A percentile compares a stretch with the other conserved stretches of the same genome.
These are phyloP conservation scores for Anaeramoeba ignava DNA, from an alignment of 78 protist species.

Conservation along the genomic window DNA sequence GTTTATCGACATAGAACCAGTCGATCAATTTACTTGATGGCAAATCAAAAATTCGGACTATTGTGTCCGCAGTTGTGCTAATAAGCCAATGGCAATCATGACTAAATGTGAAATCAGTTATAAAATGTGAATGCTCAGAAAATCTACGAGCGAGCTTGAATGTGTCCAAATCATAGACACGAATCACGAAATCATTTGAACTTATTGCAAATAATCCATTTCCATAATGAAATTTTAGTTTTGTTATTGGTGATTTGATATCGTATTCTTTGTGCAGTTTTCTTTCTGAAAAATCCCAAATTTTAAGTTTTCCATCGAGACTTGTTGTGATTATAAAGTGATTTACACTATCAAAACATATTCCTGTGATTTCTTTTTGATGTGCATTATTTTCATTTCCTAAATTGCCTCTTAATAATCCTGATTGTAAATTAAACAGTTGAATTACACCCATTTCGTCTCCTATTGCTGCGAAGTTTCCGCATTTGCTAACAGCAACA, in stretches of 20 bases:
- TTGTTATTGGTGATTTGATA: background rate
- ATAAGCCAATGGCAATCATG: background rate
- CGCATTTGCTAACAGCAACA: background rate
- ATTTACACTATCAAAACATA: background rate
- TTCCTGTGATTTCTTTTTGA: background rate
- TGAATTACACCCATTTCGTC: background rate
- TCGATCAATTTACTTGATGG: slow-evolving; percentile 2
- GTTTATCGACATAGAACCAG: background rate
- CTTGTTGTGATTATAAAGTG: background rate
- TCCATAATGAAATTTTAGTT: background rate
- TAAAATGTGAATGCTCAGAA: background rate
- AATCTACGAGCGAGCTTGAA: background rate
- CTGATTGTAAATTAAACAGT: background rate
- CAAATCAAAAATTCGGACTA: background rate
- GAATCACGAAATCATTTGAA: background rate
- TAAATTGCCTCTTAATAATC: background rate
- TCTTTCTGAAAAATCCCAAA: background rate
- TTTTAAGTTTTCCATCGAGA: background rate
- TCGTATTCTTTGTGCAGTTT: background rate
- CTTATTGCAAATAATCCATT: background rate
- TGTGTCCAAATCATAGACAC: background rate
- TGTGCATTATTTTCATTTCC: background rate
- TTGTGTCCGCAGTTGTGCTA: background rate
- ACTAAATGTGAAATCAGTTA: background rate
- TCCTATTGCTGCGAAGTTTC: background rate